Conservation (phyloP, 805 yeast species). For the Cyberlindnera nakhonratchasimensis region DNA sequence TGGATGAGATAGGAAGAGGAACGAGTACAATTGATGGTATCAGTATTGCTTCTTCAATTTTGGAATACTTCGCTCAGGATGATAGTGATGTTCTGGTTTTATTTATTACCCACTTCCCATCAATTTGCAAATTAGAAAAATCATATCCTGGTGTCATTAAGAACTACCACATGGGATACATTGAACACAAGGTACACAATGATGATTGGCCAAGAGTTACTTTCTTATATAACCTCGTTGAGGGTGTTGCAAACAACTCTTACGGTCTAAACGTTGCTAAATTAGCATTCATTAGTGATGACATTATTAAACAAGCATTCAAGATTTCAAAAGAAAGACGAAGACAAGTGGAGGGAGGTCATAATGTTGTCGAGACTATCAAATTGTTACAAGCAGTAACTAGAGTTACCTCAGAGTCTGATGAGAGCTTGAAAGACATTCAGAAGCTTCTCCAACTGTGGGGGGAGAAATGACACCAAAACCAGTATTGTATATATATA, state of each 20-base stretch:
- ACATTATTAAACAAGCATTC: slow-evolving; percentile 87
- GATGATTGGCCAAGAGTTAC: slow-evolving; percentile 65
- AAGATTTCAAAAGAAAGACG: slow-evolving; percentile 84
- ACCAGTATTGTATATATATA: background rate
- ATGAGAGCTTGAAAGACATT: slow-evolving; percentile 5
- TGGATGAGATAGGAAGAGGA: slow-evolving; percentile 91
- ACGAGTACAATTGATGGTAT: slow-evolving; percentile 90
- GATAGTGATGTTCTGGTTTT: slow-evolving; percentile 68
- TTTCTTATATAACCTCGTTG: slow-evolving; percentile 82
- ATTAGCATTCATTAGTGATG: slow-evolving; percentile 83
- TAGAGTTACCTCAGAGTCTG: background rate
- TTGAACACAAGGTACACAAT: slow-evolving; percentile 31
- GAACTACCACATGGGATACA: slow-evolving; percentile 86
- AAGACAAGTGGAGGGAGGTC: slow-evolving; percentile 33
- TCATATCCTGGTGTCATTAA: slow-evolving; percentile 52
- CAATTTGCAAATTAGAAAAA: slow-evolving; percentile 74
- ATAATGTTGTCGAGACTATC: background rate
- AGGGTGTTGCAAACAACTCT: slow-evolving; percentile 88
- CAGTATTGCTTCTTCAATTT: slow-evolving; percentile 94
- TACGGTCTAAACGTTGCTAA: slow-evolving; percentile 98
- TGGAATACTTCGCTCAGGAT: slow-evolving; percentile 60
- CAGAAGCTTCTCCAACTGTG: slow-evolving; percentile 7
- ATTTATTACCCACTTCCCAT: slow-evolving; percentile 96
- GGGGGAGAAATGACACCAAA: background rate
- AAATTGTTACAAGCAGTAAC: background rate